Evolutionary conservation across 257 asterid genomes (phyloP).

Genomic region (Agastache rugosa): DNA sequence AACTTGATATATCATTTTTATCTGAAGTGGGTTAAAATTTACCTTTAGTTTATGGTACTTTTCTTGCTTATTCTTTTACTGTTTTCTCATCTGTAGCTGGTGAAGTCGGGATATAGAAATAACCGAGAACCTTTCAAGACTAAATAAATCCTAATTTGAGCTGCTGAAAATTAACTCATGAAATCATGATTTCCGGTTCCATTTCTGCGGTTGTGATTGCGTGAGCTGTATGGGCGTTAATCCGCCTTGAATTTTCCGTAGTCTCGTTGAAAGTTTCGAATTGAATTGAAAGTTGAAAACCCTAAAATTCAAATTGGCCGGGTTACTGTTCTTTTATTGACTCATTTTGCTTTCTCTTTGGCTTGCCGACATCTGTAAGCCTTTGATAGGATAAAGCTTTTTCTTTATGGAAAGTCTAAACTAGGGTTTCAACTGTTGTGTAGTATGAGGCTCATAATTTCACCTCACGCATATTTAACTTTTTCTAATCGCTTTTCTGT

Average conservation of each 20-base stretch:
- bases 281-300: constrained; percentile 42
- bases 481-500: background rate
- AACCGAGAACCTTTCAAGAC: constrained; percentile 2
- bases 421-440: constrained; percentile 52
- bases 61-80: constrained; percentile 30
- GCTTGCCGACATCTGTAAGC: constrained; percentile 23
- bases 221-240: constrained; percentile 11
- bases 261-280: constrained; percentile 7
- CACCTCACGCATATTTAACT: background rate
- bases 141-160: constrained; percentile 63
- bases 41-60: constrained; percentile 40
- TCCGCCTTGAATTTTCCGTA: constrained; percentile 19
- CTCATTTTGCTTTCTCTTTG: constrained; percentile 24
- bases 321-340: constrained; percentile 11
- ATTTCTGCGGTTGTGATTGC: constrained; percentile 16
- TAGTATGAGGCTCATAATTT: background rate
- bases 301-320: constrained; percentile 49
- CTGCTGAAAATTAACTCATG: constrained; percentile 20
- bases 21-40: constrained; percentile 41
- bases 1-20: constrained; percentile 21
- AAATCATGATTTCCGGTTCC: constrained; percentile 5
- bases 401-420: constrained; percentile 33
- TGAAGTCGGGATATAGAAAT: constrained; percentile 28
- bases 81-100: constrained; percentile 28
- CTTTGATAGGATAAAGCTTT: constrained; percentile 27